These are phyloP conservation scores for Saturnispora quitensis DNA, from an alignment of 805 yeast genomes.

Conservation along the genomic window DNA sequence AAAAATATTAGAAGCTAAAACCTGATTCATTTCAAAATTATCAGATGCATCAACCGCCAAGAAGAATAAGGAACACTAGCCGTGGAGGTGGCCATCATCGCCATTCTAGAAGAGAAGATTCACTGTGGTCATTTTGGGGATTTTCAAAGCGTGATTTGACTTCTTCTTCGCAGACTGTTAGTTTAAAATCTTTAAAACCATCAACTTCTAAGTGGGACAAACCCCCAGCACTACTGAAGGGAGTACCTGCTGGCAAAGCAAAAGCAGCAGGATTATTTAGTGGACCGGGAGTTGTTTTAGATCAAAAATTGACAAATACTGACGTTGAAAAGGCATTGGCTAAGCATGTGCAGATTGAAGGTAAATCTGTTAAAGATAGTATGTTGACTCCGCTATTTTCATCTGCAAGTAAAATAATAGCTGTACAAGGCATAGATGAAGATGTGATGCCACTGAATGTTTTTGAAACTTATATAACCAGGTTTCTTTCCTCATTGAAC, in stretches of 20 bases:
- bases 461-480: conserved; percentile 37
- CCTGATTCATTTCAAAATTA: neutral
- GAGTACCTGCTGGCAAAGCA: conserved; percentile 65
- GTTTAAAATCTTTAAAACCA: conserved; percentile 34
- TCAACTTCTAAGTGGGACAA: conserved; percentile 58
- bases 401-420: conserved; percentile 18
- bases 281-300: conserved; percentile 43
- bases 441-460: conserved; percentile 20
- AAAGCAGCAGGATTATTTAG: conserved; percentile 75
- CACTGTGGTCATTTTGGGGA: conserved; percentile 1
- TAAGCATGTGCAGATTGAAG: neutral
- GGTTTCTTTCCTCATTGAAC: conserved; percentile 36
- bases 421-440: conserved; percentile 18
- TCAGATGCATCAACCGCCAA: neutral
- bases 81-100: conserved; percentile 3
- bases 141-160: neutral
- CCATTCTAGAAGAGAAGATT: neutral
- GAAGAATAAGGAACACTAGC: neutral
- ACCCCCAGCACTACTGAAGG: conserved; percentile 60
- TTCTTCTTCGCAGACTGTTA: neutral
- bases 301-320: conserved; percentile 1
- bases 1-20: neutral
- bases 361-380: neutral
- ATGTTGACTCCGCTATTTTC: conserved; percentile 21
- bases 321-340: conserved; percentile 3